A percentile compares a stretch with the other conserved stretches of the same genome.
These are phyloP conservation scores for Albifimbria verrucaria DNA, from an alignment of 2,329 filamentous ascomycete genomes.

Conservation along the genomic window DNA sequence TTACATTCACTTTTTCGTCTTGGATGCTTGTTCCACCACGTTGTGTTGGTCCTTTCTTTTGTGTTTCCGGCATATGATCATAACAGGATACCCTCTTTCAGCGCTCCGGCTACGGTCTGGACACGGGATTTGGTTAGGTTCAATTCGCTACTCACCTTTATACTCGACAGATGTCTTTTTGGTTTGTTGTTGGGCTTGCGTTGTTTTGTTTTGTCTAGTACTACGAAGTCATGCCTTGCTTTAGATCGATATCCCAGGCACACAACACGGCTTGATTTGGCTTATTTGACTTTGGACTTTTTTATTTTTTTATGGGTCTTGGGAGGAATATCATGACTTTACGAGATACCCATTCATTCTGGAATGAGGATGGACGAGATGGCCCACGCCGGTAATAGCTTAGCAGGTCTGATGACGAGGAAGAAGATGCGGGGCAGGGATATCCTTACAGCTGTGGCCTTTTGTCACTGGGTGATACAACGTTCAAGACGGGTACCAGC, in stretches of 20 bases:
- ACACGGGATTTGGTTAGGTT: background rate
- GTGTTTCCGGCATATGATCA: constrained; percentile 3
- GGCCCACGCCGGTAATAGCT: background rate
- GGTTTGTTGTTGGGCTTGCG: background rate
- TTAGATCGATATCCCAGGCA: background rate
- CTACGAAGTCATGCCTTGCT: background rate
- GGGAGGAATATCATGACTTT: constrained; percentile 13
- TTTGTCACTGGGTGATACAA: constrained; percentile 3
- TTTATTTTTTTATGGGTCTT: background rate
- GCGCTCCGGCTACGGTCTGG: background rate
- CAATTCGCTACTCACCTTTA: too few relatives aligned
- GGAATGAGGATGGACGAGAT: constrained; percentile 10
- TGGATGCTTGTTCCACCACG: constrained; percentile 1
- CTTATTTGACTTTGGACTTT: background rate
- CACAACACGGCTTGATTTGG: background rate
- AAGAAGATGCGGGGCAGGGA: too few relatives aligned
- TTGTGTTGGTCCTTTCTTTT: constrained; percentile 10
- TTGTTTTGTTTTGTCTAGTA: background rate
- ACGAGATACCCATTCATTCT: constrained; percentile 21
- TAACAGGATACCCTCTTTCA: background rate
- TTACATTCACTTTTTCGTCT: background rate
- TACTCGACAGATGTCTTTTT: background rate
- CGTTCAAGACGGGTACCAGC: too few relatives aligned
- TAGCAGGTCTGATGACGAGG: too few relatives aligned
- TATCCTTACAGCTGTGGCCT: background rate